A percentile compares a stretch with the other conserved stretches of the same genome.
These are phyloP conservation scores for Plasmodium relictum DNA, from an alignment of 169 alveolate genomes.

Conservation along the genomic window DNA sequence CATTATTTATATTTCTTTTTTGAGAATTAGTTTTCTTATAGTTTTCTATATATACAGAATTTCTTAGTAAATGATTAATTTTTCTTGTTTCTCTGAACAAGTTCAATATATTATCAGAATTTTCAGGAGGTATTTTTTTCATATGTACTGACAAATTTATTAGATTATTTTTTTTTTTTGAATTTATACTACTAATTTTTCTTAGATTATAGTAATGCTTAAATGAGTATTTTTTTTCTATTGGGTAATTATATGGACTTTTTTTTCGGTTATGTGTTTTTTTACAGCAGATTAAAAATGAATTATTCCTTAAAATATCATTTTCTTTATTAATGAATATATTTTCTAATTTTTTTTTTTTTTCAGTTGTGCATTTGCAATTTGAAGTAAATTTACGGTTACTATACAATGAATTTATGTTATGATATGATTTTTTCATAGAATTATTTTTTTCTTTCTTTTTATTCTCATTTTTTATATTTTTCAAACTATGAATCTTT, in stretches of 20 bases:
- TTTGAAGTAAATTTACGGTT: not conserved
- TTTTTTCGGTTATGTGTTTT: conserved; percentile 18
- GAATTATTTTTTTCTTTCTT: conserved; percentile 6
- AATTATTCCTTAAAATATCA: conserved; percentile 9
- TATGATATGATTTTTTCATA: conserved; percentile 9
- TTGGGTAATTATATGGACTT: conserved; percentile 1
- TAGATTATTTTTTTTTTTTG: conserved; percentile 28
- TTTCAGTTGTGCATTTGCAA: not conserved
- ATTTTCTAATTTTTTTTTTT: conserved; percentile 24
- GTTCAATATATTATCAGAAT: conserved; percentile 27
- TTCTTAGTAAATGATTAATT: conserved; percentile 44
- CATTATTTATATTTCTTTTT: conserved; percentile 16
- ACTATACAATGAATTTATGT: not conserved
- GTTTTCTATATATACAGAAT: conserved; percentile 19
- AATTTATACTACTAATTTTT: conserved; percentile 18
- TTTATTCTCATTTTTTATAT: conserved; percentile 19
- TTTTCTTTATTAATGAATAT: conserved; percentile 10
- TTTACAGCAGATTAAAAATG: conserved; percentile 32
- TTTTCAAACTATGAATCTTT: conserved; percentile 1
- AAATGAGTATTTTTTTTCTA: conserved; percentile 1
- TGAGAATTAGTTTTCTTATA: conserved; percentile 13
- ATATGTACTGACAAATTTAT: conserved; percentile 35
- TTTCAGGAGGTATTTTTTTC: conserved; percentile 36
- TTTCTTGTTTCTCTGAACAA: conserved; percentile 55
- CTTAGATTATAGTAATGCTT: conserved; percentile 12